Conservation (phyloP, 2,329 filamentous ascomycete species). For the Coniella lustricola region DNA sequence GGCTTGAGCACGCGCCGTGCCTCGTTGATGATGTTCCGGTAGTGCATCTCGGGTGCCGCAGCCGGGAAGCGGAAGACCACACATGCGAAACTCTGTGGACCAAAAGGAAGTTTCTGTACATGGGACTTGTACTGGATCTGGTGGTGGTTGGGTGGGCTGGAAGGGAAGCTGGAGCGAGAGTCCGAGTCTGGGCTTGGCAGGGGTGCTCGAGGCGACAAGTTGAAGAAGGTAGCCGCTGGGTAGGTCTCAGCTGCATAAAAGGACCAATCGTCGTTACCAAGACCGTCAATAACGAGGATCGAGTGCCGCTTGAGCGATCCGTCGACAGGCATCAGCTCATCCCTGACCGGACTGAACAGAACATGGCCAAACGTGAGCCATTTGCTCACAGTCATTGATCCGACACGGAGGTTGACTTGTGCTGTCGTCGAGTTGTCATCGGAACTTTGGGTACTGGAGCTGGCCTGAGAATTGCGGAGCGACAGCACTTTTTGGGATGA, state of each 20-base stretch:
- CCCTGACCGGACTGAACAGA: constrained; percentile 71
- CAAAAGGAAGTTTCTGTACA: constrained; percentile 64
- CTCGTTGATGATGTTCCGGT: constrained; percentile 65
- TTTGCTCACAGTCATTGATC: constrained; percentile 78
- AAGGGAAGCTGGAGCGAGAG: constrained; percentile 40
- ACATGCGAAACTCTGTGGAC: constrained; percentile 65
- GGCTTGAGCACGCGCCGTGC: constrained; percentile 71
- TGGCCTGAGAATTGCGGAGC: constrained; percentile 36
- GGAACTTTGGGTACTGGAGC: constrained; percentile 39
- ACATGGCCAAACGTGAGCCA: constrained; percentile 83
- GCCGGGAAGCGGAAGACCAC: constrained; percentile 73
- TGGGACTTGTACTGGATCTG: constrained; percentile 64
- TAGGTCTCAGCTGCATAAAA: constrained; percentile 81
- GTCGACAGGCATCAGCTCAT: constrained; percentile 54
- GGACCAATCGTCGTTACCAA: constrained; percentile 85
- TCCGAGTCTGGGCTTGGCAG: constrained; percentile 37
- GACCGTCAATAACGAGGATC: constrained; percentile 72
- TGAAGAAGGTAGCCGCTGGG: constrained; percentile 67
- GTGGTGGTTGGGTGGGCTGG: constrained; percentile 63
- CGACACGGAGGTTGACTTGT: constrained; percentile 70
- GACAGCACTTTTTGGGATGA: constrained; percentile 21
- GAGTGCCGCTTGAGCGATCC: constrained; percentile 49
- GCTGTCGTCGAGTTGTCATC: constrained; percentile 57
- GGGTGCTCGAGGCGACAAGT: constrained; percentile 56
- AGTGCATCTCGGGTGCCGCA: constrained; percentile 60